These are phyloP conservation scores for Komagataella mondaviorum DNA, from an alignment of 805 yeast genomes.

Conservation along the genomic window DNA sequence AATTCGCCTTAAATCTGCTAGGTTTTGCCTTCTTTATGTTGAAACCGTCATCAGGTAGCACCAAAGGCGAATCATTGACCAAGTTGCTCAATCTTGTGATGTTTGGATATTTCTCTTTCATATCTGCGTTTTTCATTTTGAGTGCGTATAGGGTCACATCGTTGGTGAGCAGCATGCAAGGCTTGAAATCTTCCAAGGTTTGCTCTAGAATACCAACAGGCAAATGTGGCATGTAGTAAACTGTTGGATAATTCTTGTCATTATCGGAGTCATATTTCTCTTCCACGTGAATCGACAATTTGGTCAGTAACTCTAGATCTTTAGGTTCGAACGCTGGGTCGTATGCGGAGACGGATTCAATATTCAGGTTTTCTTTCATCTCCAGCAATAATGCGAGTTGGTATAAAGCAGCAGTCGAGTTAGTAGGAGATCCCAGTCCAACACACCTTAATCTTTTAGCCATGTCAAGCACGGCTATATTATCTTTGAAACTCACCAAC, in stretches of 20 bases:
- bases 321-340: slow-evolving; percentile 16
- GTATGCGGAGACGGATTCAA: slow-evolving; percentile 11
- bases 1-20: not conserved
- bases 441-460: not conserved
- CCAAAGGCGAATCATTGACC: not conserved
- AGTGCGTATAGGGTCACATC: slow-evolving; percentile 15
- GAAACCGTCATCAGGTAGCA: not conserved
- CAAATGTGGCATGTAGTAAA: slow-evolving; percentile 21
- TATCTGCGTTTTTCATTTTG: slow-evolving; percentile 13
- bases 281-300: slow-evolving; percentile 3
- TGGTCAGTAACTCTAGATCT: slow-evolving; percentile 10
- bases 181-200: slow-evolving; percentile 9
- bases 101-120: slow-evolving; percentile 13
- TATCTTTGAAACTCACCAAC: not conserved
- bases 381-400: slow-evolving; percentile 14
- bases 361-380: slow-evolving; percentile 5
- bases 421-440: slow-evolving; percentile 2
- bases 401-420: slow-evolving; percentile 8
- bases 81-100: slow-evolving; percentile 13
- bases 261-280: slow-evolving; percentile 2
- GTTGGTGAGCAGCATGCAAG: slow-evolving; percentile 15
- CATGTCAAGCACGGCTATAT: not conserved
- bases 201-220: slow-evolving; percentile 17
- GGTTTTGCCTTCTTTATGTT: not conserved
- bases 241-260: not conserved